Evolutionary conservation across 2,329 filamentous ascomycete species (phyloP).

Genomic region (Chaetoscypha palmicola): DNA sequence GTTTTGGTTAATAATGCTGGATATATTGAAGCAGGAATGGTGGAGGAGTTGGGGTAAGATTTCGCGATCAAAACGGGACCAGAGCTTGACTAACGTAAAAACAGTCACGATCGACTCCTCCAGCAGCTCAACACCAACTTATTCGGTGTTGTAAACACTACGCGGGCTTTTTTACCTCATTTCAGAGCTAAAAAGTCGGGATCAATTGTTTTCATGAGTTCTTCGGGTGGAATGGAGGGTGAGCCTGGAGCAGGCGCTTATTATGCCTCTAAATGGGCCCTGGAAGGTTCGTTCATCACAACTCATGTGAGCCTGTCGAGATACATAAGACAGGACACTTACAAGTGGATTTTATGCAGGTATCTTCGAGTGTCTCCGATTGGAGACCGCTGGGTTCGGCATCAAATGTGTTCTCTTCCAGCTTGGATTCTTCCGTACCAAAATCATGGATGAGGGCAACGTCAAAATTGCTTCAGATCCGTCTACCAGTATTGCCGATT

Average conservation of each 20-base stretch:
- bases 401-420: conserved; percentile 32
- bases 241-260: conserved; percentile 10
- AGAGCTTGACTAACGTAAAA: background rate
- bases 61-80: too few relatives aligned
- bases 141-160: conserved; percentile 43
- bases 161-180: conserved; percentile 41
- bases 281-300: conserved; percentile 7
- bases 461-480: conserved; percentile 15
- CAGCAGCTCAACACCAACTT: conserved; percentile 45
- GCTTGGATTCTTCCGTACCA: conserved; percentile 43
- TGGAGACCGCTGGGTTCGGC: conserved; percentile 7
- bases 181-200: conserved; percentile 38
- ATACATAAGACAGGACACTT: background rate
- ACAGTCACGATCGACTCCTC: conserved; percentile 10
- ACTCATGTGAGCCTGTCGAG: background rate
- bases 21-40: conserved; percentile 20
- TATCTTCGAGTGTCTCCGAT: conserved; percentile 2
- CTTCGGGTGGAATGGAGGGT: conserved; percentile 6
- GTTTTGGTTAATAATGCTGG: conserved; percentile 34
- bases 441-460: conserved; percentile 32
- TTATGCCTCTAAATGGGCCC: conserved; percentile 11
- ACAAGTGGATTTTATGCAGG: conserved; percentile 3
- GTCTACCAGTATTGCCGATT: conserved; percentile 19
- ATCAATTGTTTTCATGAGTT: conserved; percentile 23
- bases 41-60: conserved; percentile 26